Base-by-base conservation (phyloP, 2,329 filamentous ascomycete genomes). In the Thielaviopsis ethacetica region DNA sequence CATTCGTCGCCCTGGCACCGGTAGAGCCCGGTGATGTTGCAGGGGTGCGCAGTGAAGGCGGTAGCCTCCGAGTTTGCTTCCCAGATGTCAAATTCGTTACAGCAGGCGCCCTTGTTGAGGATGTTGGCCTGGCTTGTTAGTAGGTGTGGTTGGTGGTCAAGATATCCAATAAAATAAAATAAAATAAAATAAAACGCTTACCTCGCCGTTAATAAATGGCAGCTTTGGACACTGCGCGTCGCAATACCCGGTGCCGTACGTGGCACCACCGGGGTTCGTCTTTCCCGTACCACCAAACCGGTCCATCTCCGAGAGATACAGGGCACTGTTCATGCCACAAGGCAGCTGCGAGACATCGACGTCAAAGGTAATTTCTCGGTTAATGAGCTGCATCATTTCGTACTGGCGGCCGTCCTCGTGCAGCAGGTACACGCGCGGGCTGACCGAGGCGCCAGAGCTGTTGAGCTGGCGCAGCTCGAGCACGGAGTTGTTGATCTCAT, bases 281-380 rank as follows among this genome's bases (percentile, higher is more conserved):
- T 73, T 65, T 65, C 76, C 79, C 64, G 74, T 62, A 34, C 82
- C 83, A 64, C 84, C 85, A 64, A 83, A 79, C 6, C 73, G 71
- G 12, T 79, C 75, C 73, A 75, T 75, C 67, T 75, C 72, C 21
- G 70, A 72, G 15, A 85, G 76, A 70, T 85, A 85, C 34, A 85
- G 67, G 19, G 83, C 82, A 61, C 82, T 82, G 68, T 86, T 86
- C 66, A 86, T 72, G 60, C 83, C 83, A 63, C 84, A 86, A 15
- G 80, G 79, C 34, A 85, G 72, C 63, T 78, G 75, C 26, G 80
- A 82, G 51, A 82, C 76, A 65, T 86, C 83, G 4, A 85, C 81
- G 53, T 84, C 82, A 59, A 86, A 84, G 15, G 78, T 78, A 66
- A 86, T 77, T 67, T 86, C 83, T 63, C 77, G 70, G 65, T 79